These are phyloP conservation scores for Takashimella tepidaria DNA, from an alignment of 1,284 basidiomycete species.

Conservation along the genomic window DNA sequence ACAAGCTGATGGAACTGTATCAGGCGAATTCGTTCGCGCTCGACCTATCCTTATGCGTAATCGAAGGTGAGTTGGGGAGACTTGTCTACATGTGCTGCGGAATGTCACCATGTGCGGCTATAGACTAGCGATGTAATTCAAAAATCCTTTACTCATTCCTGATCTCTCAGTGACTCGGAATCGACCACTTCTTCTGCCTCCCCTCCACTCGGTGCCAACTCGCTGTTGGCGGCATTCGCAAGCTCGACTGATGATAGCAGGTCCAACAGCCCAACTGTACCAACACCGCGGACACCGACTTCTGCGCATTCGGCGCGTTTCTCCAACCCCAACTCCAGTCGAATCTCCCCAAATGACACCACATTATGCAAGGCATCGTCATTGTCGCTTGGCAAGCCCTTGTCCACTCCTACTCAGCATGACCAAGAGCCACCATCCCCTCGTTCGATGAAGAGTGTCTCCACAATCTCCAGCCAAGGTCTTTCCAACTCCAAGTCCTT, in stretches of 20 bases:
- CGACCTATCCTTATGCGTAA: not conserved
- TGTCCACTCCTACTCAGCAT: not conserved
- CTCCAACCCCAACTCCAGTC: not conserved
- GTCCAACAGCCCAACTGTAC: not conserved
- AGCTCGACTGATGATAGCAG: not conserved
- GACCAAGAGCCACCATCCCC: conserved; percentile 1
- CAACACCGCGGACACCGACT: not conserved
- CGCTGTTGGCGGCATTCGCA: conserved; percentile 13
- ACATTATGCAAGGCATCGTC: not conserved
- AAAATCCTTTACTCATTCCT: not conserved
- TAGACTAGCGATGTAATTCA: too few relatives aligned
- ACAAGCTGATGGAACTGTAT: not conserved
- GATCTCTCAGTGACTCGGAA: conserved; percentile 7
- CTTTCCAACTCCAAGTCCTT: not conserved
- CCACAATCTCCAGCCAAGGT: not conserved
- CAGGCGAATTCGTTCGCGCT: not conserved
- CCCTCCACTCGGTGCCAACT: conserved; percentile 17
- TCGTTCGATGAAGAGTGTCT: not conserved
- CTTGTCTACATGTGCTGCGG: too few relatives aligned
- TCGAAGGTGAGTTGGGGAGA: not conserved
- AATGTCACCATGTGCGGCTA: too few relatives aligned
- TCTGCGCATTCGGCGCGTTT: not conserved
- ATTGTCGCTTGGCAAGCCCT: not conserved
- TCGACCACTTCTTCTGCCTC: conserved; percentile 15
- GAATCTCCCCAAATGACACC: not conserved